Evolutionary conservation across 306 rosid genomes (phyloP), one percentile per base, ranked within the genome.

Genomic region (Begonia peltatifolia): DNA sequence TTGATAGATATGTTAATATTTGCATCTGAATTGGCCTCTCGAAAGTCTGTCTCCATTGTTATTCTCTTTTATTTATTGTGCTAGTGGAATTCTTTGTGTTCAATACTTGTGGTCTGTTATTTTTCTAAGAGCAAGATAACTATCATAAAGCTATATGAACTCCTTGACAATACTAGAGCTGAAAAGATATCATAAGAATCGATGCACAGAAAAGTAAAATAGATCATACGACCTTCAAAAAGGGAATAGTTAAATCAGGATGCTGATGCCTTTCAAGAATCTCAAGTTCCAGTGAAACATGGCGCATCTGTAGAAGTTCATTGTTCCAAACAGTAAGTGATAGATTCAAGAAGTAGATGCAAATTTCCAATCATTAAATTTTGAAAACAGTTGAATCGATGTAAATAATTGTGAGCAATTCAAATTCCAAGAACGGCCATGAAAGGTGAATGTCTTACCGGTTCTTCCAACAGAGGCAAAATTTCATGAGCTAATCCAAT

Each of bases 181-280:
- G 48, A 44, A 44, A 44, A 44, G 46, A 44, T 10, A n/a, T n/a
- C 12, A 44, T 10, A n/a, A 44, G 48, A 51, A 17, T 14, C 2
- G 46, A 36, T 56, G 41, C 23, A 60, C 4, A 23, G n/a, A 22
- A 6, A 4, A 3, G 22, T 17, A 49, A n/a, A 18, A 25, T 16
- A 30, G 30, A 46, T 10, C 36, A 46, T 42, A 22, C 20, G 8
- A 85, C 97, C 97, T 83, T 90, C 54, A 82, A 69, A 73, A 90
- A 85, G 11, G 95, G 90, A 53, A 74, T 41, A 3, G 90, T 90
- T 59, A 90, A 76, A 66, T 78, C 76, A 54, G 97, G 97, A 67
- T 85, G 97, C 46, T 78, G 94, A 71, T 80, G 77, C 78, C 97
- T 85, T 62, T 92, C 95, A 61, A 90, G 79, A 74, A 90, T 85